phyloP scores from a whole-genome alignment of 1,139 yeast species.

The Protomyces arabidopsidicola region DNA sequence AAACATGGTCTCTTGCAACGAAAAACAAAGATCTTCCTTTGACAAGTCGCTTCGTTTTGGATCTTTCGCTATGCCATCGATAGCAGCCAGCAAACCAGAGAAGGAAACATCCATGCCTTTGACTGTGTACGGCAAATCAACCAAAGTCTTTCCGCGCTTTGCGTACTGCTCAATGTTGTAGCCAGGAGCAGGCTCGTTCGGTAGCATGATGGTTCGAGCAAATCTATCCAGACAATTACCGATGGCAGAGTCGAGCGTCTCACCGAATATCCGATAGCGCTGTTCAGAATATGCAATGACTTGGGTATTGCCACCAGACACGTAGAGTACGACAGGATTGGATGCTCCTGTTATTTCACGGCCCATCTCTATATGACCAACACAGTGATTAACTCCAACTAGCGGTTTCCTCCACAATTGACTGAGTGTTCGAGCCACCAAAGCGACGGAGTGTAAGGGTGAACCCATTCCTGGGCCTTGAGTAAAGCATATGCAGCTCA shows the following conservation, averaged over 20 bases:
- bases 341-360: conserved; percentile 92
- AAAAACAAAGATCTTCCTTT: conserved; percentile 83
- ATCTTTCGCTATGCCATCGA: conserved; percentile 71
- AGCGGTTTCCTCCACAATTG: conserved; percentile 78
- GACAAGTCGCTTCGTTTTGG: conserved; percentile 52
- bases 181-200: conserved; percentile 96
- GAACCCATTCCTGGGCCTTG: conserved; percentile 99
- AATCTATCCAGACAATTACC: conserved; percentile 95
- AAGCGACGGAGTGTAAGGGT: conserved; percentile 85
- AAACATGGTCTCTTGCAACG: conserved; percentile 84
- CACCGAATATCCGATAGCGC: conserved; percentile 85
- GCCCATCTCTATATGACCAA: conserved; percentile 99
- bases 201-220: conserved; percentile 80
- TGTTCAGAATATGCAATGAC: conserved; percentile 94
- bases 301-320: conserved; percentile 97
- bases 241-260: conserved; percentile 91
- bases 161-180: conserved; percentile 95
- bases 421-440: conserved; percentile 83
- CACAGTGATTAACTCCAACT: conserved; percentile 93
- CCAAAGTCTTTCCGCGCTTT: conserved; percentile 61
- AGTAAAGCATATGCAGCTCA: conserved; percentile 91
- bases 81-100: conserved; percentile 87
- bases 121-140: conserved; percentile 85
- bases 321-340: conserved; percentile 92
- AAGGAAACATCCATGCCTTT: conserved; percentile 97